These are phyloP conservation scores for Yamadazyma oceani DNA, from an alignment of 1,139 yeast genomes.

Conservation along the genomic window DNA sequence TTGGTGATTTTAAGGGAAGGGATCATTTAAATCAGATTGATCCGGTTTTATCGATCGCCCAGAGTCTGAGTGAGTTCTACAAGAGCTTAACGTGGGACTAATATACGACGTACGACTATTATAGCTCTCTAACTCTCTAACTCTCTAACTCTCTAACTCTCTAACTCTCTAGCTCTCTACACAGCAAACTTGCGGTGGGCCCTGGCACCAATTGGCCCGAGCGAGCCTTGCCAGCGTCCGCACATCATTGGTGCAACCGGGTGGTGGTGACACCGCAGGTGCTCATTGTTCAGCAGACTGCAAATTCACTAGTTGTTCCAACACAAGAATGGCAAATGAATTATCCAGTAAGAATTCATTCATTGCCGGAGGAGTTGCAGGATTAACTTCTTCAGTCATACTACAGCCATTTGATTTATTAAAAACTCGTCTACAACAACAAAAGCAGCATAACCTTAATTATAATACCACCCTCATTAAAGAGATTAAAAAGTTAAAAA, in stretches of 20 bases:
- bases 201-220: too few species aligned
- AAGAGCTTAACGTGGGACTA: constrained; percentile 11
- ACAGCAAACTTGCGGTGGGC: too few species aligned
- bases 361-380: constrained; percentile 78
- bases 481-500: constrained; percentile 48
- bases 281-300: too few species aligned
- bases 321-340: constrained; percentile 15
- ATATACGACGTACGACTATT: neutral
- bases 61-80: constrained; percentile 20
- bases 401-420: constrained; percentile 89
- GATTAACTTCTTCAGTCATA: constrained; percentile 75
- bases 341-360: constrained; percentile 18
- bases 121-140: too few species aligned
- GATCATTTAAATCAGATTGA: constrained; percentile 24
- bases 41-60: constrained; percentile 27
- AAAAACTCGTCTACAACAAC: constrained; percentile 88
- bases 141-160: too few species aligned
- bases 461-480: constrained; percentile 38
- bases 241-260: too few species aligned
- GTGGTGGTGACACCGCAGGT: too few species aligned
- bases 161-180: too few species aligned
- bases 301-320: too few species aligned
- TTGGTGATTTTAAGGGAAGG: constrained; percentile 14
- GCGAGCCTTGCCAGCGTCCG: too few species aligned
- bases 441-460: constrained; percentile 35